phyloP scores from a whole-genome alignment of 2,329 filamentous ascomycete genomes.

The Colletotrichum caudatum region DNA sequence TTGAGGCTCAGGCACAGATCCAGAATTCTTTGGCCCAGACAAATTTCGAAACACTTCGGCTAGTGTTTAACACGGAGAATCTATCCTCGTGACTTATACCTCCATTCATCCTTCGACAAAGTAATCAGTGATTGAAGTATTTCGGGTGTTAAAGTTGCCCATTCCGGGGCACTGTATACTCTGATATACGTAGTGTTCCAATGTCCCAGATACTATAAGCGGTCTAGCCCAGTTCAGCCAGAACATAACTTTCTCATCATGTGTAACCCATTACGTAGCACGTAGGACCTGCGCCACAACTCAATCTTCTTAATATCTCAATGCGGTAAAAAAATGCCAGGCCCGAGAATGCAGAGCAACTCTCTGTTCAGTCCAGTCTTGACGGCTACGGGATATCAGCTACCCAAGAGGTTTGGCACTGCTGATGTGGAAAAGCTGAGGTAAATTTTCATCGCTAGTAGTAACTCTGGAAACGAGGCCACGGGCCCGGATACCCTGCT shows the following conservation, averaged over 20 bases:
- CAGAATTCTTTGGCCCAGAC: too few relatives aligned
- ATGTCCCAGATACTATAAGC: background rate
- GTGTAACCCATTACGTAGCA: background rate
- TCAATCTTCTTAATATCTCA: background rate
- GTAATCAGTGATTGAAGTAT: fast-evolving
- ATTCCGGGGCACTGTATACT: too few relatives aligned
- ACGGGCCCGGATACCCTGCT: too few relatives aligned
- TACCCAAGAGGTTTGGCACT: too few relatives aligned
- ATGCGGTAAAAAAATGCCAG: too few relatives aligned
- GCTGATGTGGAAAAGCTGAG: too few relatives aligned
- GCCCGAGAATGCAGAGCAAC: background rate
- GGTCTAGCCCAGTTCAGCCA: background rate
- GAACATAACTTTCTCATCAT: background rate
- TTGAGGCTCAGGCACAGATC: background rate
- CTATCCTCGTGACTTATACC: background rate
- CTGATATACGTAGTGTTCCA: too few relatives aligned
- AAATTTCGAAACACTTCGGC: background rate
- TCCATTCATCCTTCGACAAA: background rate
- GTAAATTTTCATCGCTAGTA: too few relatives aligned
- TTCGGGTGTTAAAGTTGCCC: background rate
- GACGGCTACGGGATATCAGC: too few relatives aligned
- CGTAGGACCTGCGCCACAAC: too few relatives aligned
- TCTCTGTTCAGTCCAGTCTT: background rate
- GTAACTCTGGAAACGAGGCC: too few relatives aligned
- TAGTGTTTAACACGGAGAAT: background rate